Conservation (phyloP, 164 flowering plant species). For the Euptelea pleiosperma region DNA sequence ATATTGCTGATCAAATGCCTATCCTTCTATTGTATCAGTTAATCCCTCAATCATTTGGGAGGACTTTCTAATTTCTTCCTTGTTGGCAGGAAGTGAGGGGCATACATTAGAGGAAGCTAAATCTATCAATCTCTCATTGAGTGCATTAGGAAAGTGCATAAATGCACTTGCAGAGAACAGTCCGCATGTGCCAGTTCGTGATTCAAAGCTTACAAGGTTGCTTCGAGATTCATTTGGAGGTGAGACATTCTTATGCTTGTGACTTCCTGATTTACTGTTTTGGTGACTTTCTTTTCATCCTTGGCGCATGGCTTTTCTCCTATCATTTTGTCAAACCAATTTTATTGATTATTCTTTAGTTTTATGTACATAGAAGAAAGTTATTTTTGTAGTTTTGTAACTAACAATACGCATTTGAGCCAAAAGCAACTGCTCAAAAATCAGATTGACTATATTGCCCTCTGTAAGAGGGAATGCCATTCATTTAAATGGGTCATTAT, state of each 20-base stretch:
- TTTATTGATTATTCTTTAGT: too few species aligned
- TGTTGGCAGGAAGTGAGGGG: slow-evolving; percentile 83
- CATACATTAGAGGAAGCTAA: slow-evolving; percentile 97
- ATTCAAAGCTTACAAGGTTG: slow-evolving; percentile 94
- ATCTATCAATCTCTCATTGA: slow-evolving; percentile 92
- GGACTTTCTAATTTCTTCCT: slow-evolving; percentile 4
- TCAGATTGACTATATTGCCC: too few species aligned
- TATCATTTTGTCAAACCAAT: too few species aligned
- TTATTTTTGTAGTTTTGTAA: too few species aligned
- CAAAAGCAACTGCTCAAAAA: too few species aligned
- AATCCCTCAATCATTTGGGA: background rate
- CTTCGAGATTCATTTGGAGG: slow-evolving; percentile 99
- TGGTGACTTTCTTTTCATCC: background rate
- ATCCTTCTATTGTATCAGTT: background rate
- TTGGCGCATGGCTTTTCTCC: too few species aligned
- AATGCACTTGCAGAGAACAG: slow-evolving; percentile 97
- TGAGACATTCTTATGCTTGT: slow-evolving; percentile 16
- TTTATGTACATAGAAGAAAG: too few species aligned
- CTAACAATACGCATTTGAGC: too few species aligned
- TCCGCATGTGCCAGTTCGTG: slow-evolving; percentile 92
- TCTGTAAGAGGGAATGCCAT: too few species aligned
- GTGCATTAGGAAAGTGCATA: slow-evolving; percentile 95
- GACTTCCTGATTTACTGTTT: background rate
- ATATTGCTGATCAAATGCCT: background rate
- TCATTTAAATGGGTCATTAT: too few species aligned